Evolutionary conservation across 192 early-diverging fungal genomes (phyloP).

Genomic region (Funneliformis geosporum): DNA sequence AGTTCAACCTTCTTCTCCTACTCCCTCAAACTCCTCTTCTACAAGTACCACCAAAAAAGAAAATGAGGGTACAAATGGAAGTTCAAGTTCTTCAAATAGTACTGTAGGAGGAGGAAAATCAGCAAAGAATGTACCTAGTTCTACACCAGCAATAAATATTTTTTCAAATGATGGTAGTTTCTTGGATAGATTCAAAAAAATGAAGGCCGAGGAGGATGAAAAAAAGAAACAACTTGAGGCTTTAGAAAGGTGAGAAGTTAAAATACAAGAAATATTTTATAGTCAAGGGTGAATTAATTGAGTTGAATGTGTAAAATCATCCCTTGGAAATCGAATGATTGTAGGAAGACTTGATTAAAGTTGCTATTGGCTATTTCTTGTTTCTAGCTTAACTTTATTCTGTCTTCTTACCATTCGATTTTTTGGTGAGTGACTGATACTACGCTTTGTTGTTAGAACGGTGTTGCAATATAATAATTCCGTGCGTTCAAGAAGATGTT

Average conservation of each 20-base stretch:
- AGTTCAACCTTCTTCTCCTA: constrained; percentile 6
- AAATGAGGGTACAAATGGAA: background rate
- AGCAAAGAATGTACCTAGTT: constrained; percentile 34
- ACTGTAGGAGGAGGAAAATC: background rate
- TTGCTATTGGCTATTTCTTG: too few relatives aligned
- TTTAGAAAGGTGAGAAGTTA: constrained; percentile 36
- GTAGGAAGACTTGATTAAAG: background rate
- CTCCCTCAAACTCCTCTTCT: constrained; percentile 18
- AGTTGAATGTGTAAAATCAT: background rate
- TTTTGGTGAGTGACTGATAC: background rate
- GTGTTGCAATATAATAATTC: background rate
- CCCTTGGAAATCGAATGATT: background rate
- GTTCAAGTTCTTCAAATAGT: background rate
- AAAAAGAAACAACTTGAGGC: constrained; percentile 36
- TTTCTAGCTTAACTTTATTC: background rate
- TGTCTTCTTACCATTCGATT: background rate
- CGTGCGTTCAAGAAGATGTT: background rate
- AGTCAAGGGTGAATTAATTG: background rate
- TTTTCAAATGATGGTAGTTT: constrained; percentile 40
- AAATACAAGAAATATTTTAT: background rate
- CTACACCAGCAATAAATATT: constrained; percentile 36
- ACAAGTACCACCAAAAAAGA: background rate
- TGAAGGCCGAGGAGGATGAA: constrained; percentile 38
- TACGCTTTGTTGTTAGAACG: background rate
- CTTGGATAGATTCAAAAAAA: constrained; percentile 38